Conservation (phyloP, 306 rosid genomes). For the Lablab purpureus region DNA sequence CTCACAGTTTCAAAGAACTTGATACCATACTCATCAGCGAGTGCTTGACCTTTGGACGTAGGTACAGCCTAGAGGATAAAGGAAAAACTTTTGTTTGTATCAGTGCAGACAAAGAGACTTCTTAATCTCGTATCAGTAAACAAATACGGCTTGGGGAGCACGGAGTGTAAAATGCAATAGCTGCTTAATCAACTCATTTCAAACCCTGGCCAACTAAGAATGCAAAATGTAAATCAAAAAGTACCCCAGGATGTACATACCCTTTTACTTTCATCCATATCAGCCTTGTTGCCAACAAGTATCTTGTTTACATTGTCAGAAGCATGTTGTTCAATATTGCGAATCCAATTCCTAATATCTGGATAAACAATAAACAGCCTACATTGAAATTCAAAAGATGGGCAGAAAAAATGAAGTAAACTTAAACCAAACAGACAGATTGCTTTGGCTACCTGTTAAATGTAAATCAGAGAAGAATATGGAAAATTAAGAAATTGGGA, state of each 20-base stretch:
- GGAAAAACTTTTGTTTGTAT: background rate
- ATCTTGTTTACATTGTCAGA: conserved; percentile 84
- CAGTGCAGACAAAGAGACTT: conserved; percentile 8
- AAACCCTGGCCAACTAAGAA: conserved; percentile 32
- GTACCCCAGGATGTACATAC: conserved; percentile 47
- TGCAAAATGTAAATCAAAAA: conserved; percentile 31
- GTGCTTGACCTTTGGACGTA: conserved; percentile 87
- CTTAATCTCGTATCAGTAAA: conserved; percentile 7
- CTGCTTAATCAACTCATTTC: background rate
- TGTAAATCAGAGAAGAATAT: background rate
- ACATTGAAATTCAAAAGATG: conserved; percentile 32
- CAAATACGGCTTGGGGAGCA: conserved; percentile 14
- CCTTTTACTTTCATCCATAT: conserved; percentile 91
- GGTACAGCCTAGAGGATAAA: conserved; percentile 72
- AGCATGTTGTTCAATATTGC: conserved; percentile 87
- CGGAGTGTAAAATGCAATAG: conserved; percentile 8
- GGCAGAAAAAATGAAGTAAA: background rate
- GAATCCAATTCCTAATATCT: conserved; percentile 91
- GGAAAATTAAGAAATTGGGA: background rate
- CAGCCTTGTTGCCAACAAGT: conserved; percentile 89
- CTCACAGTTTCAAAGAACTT: conserved; percentile 91
- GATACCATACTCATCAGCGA: conserved; percentile 92
- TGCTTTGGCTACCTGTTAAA: conserved; percentile 1
- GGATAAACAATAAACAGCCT: conserved; percentile 40
- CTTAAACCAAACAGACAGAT: conserved; percentile 13